Evolutionary conservation across 108 stramenopile species (phyloP), one percentile per base, ranked within the genome.

Genomic region (Stephanodiscus triporus): DNA sequence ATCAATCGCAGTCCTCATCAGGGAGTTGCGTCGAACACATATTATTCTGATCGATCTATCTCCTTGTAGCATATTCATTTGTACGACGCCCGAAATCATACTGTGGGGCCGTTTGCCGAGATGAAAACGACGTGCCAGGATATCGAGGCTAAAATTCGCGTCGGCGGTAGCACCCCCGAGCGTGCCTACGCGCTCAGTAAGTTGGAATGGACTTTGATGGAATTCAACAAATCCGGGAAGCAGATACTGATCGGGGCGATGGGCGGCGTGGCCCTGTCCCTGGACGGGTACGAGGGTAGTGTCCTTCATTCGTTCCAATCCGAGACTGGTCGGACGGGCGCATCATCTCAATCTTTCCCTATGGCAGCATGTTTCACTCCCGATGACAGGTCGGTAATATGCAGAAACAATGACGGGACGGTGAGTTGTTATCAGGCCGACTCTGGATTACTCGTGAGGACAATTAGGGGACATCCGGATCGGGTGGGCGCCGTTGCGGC

Each of bases 241-340:
- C 91, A 89, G 71, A 89, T 95, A 34, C 63, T 95, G 45, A 67
- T 86, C 6, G 72, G 84, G 10, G 27, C 85, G 14, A 80, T 81
- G 13, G 66, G 66, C 9, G 92, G 94, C 11, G 40, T 87, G 1
- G 49, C 80, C 10, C 50, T 91, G 38, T 50, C 90, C 9, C 36
- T 92, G 30, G 94, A 95, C 80, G 94, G 94, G 1, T 95, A 85
- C 55, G 89, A 91, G 51, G 88, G 88, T 19, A 89, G 87, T 2
- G 76, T 92, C 36, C 76, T 86, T 53, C 77, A 84, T 22, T 78
- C 87, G 0, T 90, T 92, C 67, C 55, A 71, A 38, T 51, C 59
- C 11, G 80, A 85, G 59, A 62, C 73, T 48, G 68, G 23, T 37
- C 32, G 55, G 20, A 43, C 36, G 23, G 51, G 55, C 36, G 53